Conservation (phyloP, 164 flowering plant species). For the Vitis amurensis region DNA sequence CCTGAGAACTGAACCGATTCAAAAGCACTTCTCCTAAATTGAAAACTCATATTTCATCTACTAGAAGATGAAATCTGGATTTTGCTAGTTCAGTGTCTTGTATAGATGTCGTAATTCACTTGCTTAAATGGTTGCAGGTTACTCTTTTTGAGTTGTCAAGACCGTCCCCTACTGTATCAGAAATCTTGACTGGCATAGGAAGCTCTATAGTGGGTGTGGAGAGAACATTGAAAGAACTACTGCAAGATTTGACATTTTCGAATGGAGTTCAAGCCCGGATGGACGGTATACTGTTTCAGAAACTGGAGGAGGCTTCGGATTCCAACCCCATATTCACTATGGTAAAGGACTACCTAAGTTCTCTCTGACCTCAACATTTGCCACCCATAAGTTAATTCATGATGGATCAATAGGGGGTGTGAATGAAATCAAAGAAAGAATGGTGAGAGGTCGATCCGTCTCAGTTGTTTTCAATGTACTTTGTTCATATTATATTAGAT, state of each 20-base stretch:
- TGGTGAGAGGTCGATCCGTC: too few relatives aligned
- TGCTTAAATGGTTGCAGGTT: conserved; percentile 43
- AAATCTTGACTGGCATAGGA: conserved; percentile 68
- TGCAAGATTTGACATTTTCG: conserved; percentile 50
- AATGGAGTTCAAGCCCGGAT: conserved; percentile 89
- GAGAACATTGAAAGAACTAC: conserved; percentile 45
- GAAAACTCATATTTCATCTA: too few relatives aligned
- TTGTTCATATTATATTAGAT: too few relatives aligned
- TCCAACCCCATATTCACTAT: conserved; percentile 49
- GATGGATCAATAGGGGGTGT: too few relatives aligned
- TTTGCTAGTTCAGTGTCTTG: too few relatives aligned
- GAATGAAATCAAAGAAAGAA: too few relatives aligned
- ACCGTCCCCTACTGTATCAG: conserved; percentile 69
- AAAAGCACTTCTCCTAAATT: too few relatives aligned
- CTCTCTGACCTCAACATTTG: conserved; percentile 32
- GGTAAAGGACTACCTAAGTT: conserved; percentile 72
- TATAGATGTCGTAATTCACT: too few relatives aligned
- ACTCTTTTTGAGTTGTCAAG: conserved; percentile 77
- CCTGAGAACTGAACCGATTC: too few relatives aligned
- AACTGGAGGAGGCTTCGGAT: conserved; percentile 42
- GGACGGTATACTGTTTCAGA: conserved; percentile 85
- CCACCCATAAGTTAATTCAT: too few relatives aligned
- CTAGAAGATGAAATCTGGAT: too few relatives aligned
- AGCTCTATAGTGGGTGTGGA: conserved; percentile 61
- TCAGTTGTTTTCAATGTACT: too few relatives aligned